Conservation (phyloP, 176 grass and related monocot genomes). For the Coix lacrymajobi region DNA sequence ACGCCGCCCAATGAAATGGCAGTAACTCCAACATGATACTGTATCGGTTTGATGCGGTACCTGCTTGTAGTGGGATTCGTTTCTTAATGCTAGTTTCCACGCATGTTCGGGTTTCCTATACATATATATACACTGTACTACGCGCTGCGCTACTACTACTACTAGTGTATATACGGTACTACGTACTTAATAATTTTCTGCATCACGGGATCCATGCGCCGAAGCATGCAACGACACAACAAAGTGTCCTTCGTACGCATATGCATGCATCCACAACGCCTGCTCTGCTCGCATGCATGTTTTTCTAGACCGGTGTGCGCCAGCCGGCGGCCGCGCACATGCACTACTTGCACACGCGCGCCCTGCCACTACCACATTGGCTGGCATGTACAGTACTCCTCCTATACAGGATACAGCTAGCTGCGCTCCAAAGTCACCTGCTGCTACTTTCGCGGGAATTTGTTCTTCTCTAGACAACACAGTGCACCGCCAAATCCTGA, state of each 20-base stretch:
- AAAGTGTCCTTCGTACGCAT: not conserved
- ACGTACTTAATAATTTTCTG: not conserved
- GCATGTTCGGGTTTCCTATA: too few relatives aligned
- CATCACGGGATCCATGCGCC: not conserved
- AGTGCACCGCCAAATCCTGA: not conserved
- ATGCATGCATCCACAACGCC: too few relatives aligned
- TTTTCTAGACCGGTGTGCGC: not conserved
- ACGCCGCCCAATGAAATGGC: not conserved
- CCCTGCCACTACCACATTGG: not conserved
- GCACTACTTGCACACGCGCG: not conserved
- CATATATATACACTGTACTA: too few relatives aligned
- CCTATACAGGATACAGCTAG: not conserved
- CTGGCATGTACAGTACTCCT: not conserved
- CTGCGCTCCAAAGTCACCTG: conserved; percentile 14
- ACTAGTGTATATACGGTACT: too few relatives aligned
- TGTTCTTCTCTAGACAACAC: not conserved
- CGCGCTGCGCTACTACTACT: too few relatives aligned
- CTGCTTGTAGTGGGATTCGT: not conserved
- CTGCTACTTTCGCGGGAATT: not conserved
- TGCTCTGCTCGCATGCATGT: not conserved
- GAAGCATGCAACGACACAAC: not conserved
- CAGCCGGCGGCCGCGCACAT: not conserved
- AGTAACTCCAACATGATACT: not conserved
- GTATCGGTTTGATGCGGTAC: not conserved
- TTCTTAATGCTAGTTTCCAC: not conserved